A percentile compares a stretch with the other conserved stretches of the same genome.
Evolutionary conservation across 2,329 filamentous ascomycete species (phyloP).

Genomic region (Diaporthe citrichinensis): DNA sequence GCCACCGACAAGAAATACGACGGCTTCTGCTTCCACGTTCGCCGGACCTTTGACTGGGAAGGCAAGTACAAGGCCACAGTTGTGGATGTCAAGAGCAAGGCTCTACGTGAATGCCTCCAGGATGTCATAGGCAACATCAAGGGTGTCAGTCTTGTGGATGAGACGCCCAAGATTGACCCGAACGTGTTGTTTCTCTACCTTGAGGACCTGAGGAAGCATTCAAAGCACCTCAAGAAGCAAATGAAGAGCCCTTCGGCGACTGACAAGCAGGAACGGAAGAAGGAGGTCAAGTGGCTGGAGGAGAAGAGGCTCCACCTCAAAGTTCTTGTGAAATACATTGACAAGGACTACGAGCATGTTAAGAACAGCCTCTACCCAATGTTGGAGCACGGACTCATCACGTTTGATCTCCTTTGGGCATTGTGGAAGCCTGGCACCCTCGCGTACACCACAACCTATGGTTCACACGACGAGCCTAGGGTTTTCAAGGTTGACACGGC

Average conservation of each 20-base stretch:
- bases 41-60: conserved; percentile 86
- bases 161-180: conserved; percentile 80
- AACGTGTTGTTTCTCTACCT: conserved; percentile 82
- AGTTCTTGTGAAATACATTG: conserved; percentile 59
- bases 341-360: conserved; percentile 80
- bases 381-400: conserved; percentile 85
- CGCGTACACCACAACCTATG: conserved; percentile 83
- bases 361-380: conserved; percentile 86
- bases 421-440: conserved; percentile 90
- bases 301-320: conserved; percentile 77
- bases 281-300: conserved; percentile 69
- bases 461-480: conserved; percentile 80
- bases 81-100: conserved; percentile 89
- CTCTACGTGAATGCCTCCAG: conserved; percentile 78
- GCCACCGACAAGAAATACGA: conserved; percentile 73
- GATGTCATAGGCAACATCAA: conserved; percentile 83
- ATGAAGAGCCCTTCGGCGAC: conserved; percentile 60
- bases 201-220: conserved; percentile 77
- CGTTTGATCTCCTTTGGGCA: conserved; percentile 90
- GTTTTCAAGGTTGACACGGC: conserved; percentile 87
- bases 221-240: conserved; percentile 74
- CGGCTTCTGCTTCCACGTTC: conserved; percentile 86
- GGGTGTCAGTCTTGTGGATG: conserved; percentile 84
- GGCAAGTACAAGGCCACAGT: conserved; percentile 81
- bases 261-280: conserved; percentile 71